A percentile compares a stretch with the other conserved stretches of the same genome.
Conservation (phyloP, 192 early-diverging fungal genomes). For the Gaertneriomyces sp. region DNA sequence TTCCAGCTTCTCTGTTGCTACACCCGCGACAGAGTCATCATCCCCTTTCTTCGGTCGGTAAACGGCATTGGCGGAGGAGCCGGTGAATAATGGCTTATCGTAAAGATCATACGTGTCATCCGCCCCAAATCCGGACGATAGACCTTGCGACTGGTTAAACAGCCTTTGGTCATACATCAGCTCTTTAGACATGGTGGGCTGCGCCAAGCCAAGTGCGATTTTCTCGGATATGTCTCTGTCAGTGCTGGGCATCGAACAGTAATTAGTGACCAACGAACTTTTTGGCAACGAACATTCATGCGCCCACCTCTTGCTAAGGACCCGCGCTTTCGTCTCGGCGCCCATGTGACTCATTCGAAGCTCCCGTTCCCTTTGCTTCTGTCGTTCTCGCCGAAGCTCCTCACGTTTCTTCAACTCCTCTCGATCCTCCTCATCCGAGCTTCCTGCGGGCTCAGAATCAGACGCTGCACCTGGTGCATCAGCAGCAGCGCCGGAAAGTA, state of each 20-base stretch:
- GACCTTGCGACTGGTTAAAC: slow-evolving; percentile 87
- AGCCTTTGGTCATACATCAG: slow-evolving; percentile 91
- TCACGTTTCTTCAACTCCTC: slow-evolving; percentile 75
- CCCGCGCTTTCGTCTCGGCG: slow-evolving; percentile 77
- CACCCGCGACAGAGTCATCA: slow-evolving; percentile 61
- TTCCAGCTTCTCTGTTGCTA: slow-evolving; percentile 65
- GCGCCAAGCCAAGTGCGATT: slow-evolving; percentile 92
- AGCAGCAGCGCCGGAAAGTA: slow-evolving; percentile 30
- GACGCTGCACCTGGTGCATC: slow-evolving; percentile 18
- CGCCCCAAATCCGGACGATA: slow-evolving; percentile 81
- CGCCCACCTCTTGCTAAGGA: slow-evolving; percentile 47
- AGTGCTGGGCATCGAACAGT: slow-evolving; percentile 41
- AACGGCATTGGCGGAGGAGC: slow-evolving; percentile 59
- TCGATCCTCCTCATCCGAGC: slow-evolving; percentile 57
- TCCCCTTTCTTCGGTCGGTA: slow-evolving; percentile 71
- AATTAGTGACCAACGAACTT: neutral
- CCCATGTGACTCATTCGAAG: slow-evolving; percentile 85
- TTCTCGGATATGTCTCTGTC: slow-evolving; percentile 98
- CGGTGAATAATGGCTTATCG: slow-evolving; percentile 90
- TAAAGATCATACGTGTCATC: slow-evolving; percentile 92
- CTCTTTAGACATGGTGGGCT: slow-evolving; percentile 84
- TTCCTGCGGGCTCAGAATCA: slow-evolving; percentile 26
- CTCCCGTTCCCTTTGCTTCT: slow-evolving; percentile 83
- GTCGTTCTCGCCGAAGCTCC: slow-evolving; percentile 75
- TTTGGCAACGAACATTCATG: neutral